These are phyloP conservation scores for Hypoxylon fragiforme DNA, from an alignment of 495 filamentous ascomycete species.

Conservation along the genomic window DNA sequence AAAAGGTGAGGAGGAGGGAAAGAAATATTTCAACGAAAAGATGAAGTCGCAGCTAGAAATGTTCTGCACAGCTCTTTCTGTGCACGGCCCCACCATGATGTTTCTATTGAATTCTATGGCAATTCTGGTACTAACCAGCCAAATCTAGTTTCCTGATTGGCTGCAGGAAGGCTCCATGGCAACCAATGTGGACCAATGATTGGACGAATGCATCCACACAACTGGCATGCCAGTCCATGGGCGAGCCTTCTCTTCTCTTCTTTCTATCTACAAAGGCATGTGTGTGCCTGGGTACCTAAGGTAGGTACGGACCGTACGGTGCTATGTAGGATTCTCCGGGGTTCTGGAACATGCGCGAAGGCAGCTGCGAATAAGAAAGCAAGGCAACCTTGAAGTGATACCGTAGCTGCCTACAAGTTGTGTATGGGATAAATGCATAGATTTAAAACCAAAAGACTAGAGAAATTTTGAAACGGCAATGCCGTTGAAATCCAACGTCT, in stretches of 20 bases:
- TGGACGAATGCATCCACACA: slow-evolving; percentile 28
- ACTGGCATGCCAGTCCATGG: slow-evolving; percentile 7
- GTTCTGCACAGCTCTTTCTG: slow-evolving; percentile 38
- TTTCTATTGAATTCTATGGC: slow-evolving; percentile 45
- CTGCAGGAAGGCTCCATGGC: slow-evolving; percentile 14
- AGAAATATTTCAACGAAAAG: slow-evolving; percentile 20
- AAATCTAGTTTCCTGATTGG: slow-evolving; percentile 30
- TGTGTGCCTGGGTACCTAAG: no score
- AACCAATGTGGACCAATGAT: slow-evolving; percentile 28
- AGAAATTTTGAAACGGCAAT: no score
- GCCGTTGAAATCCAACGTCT: no score
- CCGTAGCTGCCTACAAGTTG: not conserved
- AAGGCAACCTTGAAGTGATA: no score
- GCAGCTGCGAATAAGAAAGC: no score
- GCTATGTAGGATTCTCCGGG: slow-evolving; percentile 16
- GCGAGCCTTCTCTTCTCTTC: slow-evolving; percentile 30
- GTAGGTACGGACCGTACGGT: no score
- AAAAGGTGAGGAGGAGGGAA: slow-evolving; percentile 30
- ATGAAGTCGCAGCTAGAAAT: slow-evolving; percentile 28
- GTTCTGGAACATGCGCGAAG: no score
- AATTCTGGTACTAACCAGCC: slow-evolving; percentile 23
- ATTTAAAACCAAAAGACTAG: no score
- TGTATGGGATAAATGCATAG: no score
- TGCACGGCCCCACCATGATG: slow-evolving; percentile 36
- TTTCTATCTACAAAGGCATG: not conserved